Conservation (phyloP, 2,329 filamentous ascomycete genomes). For the Neofusicoccum parvum region DNA sequence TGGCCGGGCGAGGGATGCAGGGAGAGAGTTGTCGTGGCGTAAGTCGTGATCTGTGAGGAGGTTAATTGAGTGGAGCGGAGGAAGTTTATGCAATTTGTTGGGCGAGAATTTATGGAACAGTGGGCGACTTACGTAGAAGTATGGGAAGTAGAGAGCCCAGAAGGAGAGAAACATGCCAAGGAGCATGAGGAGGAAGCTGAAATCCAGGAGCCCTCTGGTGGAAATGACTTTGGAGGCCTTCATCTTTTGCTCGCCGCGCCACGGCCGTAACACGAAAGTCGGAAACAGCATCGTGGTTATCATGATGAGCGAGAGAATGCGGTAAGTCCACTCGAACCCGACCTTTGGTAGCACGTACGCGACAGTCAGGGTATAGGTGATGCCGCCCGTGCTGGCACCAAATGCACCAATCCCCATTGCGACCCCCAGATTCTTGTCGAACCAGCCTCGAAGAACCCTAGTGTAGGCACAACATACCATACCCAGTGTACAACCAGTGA, state of each 20-base stretch:
- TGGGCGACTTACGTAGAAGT: slow-evolving; percentile 26
- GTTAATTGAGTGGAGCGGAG: background rate
- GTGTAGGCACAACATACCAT: slow-evolving; percentile 34
- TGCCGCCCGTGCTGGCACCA: slow-evolving; percentile 38
- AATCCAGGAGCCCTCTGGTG: slow-evolving; percentile 26
- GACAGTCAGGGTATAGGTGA: slow-evolving; percentile 36
- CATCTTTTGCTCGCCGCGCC: slow-evolving; percentile 23
- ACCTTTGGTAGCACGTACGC: slow-evolving; percentile 32
- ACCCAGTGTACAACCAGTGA: slow-evolving; percentile 37
- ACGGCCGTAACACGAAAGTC: slow-evolving; percentile 25
- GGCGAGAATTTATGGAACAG: too few relatives aligned
- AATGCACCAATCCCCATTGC: slow-evolving; percentile 37
- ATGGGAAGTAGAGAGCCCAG: slow-evolving; percentile 24
- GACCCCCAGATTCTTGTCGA: slow-evolving; percentile 35
- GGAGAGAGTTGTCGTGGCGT: background rate
- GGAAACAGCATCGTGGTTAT: slow-evolving; percentile 23
- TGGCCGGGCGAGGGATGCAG: background rate
- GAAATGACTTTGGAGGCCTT: slow-evolving; percentile 5
- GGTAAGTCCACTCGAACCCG: slow-evolving; percentile 37
- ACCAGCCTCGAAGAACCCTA: slow-evolving; percentile 38
- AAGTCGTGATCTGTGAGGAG: background rate
- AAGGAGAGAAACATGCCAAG: slow-evolving; percentile 19
- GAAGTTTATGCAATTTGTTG: too few relatives aligned
- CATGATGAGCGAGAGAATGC: slow-evolving; percentile 24
- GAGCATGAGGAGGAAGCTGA: slow-evolving; percentile 26